Percentiles rank a stretch among this genome's conserved stretches.
phyloP scores from a whole-genome alignment of 2,329 filamentous ascomycete species.

The Arthrinium phaeospermum region DNA sequence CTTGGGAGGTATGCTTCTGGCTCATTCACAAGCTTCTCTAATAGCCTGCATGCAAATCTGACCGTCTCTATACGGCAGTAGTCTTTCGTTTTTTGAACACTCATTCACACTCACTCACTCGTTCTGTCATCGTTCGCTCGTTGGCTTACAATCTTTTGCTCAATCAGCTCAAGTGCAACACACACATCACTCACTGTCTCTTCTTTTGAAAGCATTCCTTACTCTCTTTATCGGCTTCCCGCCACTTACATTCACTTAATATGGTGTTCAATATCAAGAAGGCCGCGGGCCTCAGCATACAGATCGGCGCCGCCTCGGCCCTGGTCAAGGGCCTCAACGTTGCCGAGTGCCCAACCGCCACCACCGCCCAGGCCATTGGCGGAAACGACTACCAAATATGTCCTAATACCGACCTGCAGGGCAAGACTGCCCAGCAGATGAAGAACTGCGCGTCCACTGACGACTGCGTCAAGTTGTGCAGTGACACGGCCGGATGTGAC shows the following conservation, averaged over 20 bases:
- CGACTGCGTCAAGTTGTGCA: constrained; percentile 21
- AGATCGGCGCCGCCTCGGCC: constrained; percentile 5
- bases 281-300: constrained; percentile 6
- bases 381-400: constrained; percentile 5
- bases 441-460: neutral
- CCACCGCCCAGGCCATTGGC: neutral
- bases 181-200: neutral
- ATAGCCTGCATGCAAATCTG: constrained; percentile 12
- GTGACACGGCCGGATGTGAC: constrained; percentile 18
- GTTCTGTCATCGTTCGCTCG: constrained; percentile 1
- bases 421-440: constrained; percentile 8
- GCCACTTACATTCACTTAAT: neutral
- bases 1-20: constrained; percentile 10
- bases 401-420: constrained; percentile 18
- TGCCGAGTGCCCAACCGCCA: neutral
- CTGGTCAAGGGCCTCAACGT: constrained; percentile 10
- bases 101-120: neutral
- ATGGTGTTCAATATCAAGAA: constrained; percentile 18
- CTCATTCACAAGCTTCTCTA: constrained; percentile 9
- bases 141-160: neutral
- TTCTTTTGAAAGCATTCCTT: neutral
- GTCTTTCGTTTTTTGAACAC: neutral
- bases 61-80: neutral
- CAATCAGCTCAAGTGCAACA: neutral
- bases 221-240: neutral